These are phyloP conservation scores for Mortierella sp. DNA, from an alignment of 371 early-diverging fungal genomes.

Conservation along the genomic window DNA sequence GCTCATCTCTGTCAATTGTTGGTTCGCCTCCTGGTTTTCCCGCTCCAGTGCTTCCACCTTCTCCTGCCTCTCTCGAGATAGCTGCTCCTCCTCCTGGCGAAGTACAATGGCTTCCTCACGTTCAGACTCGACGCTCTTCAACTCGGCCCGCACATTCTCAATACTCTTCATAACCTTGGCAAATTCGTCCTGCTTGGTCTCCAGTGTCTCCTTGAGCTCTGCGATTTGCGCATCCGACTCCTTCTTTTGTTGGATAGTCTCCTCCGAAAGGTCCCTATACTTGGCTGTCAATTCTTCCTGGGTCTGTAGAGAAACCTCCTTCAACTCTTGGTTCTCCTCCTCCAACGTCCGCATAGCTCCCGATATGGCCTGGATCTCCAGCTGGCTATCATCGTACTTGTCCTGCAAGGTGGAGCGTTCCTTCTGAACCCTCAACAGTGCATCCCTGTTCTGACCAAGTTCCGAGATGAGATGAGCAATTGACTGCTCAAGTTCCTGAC, in stretches of 20 bases:
- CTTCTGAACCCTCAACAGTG: conserved; percentile 27
- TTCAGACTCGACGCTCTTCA: conserved; percentile 25
- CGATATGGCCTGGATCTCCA: conserved; percentile 21
- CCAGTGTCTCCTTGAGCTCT: conserved; percentile 13
- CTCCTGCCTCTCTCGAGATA: conserved; percentile 7
- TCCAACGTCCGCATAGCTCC: conserved; percentile 8
- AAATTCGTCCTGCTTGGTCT: conserved; percentile 16
- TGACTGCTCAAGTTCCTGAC: conserved; percentile 32
- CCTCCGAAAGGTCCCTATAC: conserved; percentile 10
- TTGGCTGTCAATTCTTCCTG: conserved; percentile 22
- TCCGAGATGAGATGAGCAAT: conserved; percentile 36
- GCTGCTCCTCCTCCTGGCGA: conserved; percentile 27
- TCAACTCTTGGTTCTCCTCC: conserved; percentile 17
- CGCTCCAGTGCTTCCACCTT: conserved; percentile 16
- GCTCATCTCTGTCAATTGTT: conserved; percentile 20
- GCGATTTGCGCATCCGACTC: conserved; percentile 11
- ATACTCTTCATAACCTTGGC: conserved; percentile 21
- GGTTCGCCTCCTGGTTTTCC: conserved; percentile 7
- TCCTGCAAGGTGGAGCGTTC: conserved; percentile 25
- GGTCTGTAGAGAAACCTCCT: conserved; percentile 15
- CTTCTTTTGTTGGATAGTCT: conserved; percentile 16
- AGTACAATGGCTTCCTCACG: conserved; percentile 28
- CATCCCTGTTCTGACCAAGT: conserved; percentile 40
- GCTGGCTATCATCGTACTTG: conserved; percentile 28
- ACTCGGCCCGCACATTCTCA: conserved; percentile 30